phyloP scores from a whole-genome alignment of 257 asterid genomes.

The Mitragyna speciosa region DNA sequence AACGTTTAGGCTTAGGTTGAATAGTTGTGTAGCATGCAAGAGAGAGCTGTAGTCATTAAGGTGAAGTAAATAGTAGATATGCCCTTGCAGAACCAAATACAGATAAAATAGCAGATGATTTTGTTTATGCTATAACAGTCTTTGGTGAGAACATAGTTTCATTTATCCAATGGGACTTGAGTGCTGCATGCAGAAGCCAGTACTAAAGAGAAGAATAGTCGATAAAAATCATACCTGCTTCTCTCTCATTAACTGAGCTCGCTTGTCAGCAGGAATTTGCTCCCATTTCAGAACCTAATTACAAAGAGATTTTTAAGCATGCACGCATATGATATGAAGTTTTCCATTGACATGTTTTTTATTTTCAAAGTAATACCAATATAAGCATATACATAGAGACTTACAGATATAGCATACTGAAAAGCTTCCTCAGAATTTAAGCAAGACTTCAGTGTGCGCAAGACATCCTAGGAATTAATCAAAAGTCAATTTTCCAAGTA shows the following conservation, averaged over 20 bases:
- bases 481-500: slow-evolving; percentile 6
- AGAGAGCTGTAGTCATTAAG: not conserved
- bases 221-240: slow-evolving; percentile 59
- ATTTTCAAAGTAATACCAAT: not conserved
- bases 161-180: not conserved
- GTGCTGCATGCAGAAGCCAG: not conserved
- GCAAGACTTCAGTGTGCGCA: slow-evolving; percentile 66
- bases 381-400: slow-evolving; percentile 28
- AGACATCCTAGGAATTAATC: slow-evolving; percentile 60
- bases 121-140: not conserved
- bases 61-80: not conserved
- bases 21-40: not conserved
- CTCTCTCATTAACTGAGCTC: slow-evolving; percentile 85
- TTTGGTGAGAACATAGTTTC: not conserved
- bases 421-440: slow-evolving; percentile 69
- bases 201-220: not conserved
- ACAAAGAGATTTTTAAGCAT: slow-evolving; percentile 1
- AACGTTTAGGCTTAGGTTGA: not conserved
- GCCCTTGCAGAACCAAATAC: not conserved
- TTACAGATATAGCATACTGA: slow-evolving; percentile 77
- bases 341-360: not conserved
- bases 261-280: slow-evolving; percentile 86
- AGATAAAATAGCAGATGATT: not conserved
- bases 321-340: not conserved
- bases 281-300: slow-evolving; percentile 74